Base-by-base conservation (phyloP, 2,329 filamentous ascomycete genomes). In the Ascochyta pisi region DNA sequence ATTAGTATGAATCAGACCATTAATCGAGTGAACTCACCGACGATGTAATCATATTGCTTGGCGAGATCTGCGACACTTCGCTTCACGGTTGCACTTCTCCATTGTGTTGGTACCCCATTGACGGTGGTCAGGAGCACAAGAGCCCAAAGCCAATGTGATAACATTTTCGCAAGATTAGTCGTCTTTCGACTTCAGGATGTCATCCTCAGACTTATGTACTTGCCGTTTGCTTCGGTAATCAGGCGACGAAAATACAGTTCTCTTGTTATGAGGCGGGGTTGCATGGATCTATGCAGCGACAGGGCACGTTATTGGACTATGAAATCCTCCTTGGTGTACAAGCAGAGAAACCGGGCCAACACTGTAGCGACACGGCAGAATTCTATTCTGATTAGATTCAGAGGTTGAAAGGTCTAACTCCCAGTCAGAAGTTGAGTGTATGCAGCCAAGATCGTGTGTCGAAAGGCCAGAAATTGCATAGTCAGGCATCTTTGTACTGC, bases 31-130 rank as follows among this genome's bases (percentile, higher is more conserved):
- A 15, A 26, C 43, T 9, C 23, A 41, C 50, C 43, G 13, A 42
- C 27, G 9, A 53, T 38, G 24, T 42, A 53, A 24, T 53, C 50
- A 10, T 53, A 53, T 13, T 53, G 42, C 19, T 31, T 15, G 8
- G 1, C 43, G 12, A 52, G 50, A 4, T 46, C 50, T 9, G 37
- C 13, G 7, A 23, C 23, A 38, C 15, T 16, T 1, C 37, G 37
- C 16, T 42, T 53, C 19, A 53, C 23, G 16, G 15, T 38, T 12
- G 37, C 43, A 4, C 23, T 38, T 5, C 43, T 47, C 50, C 43
- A 42, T 13, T 27, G 42, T 16, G 49, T 29, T 15, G 50, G 35
- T 6, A 35, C 13, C 3, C 24, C 33, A 44, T 19, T 41, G 26
- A 24, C 27, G 1, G 13, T 34, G 1, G 35, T 5, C 19, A 48